Evolutionary conservation across 1,139 yeast species (phyloP), one percentile per base, ranked within the genome.

Genomic region (Eremothecium sinecaudum): DNA sequence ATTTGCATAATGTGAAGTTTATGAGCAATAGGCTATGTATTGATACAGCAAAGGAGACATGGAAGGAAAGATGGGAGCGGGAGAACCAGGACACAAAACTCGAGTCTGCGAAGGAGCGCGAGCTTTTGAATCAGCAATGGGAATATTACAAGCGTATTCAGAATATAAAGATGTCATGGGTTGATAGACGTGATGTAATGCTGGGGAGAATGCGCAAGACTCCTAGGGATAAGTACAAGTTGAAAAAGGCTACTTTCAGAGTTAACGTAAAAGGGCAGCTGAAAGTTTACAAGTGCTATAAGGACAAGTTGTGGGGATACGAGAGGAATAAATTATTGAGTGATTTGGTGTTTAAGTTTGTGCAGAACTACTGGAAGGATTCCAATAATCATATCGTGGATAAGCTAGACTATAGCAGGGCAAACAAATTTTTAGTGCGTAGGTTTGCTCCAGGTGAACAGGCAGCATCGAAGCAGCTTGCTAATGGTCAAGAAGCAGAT

Each of bases 221-320:
- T 0, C 64, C 67, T 2, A 64, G 94, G 40, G 64, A 64, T 34
- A 65, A 67, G 33, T 32, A 27, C 5, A 49, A 48, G 24, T 48
- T 68, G 33, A 68, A 71, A 32, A 67, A 65, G 38, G 71, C 78
- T 47, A 79, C 93, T 0, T 64, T 82, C 42, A 66, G 96, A 42
- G 69, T 80, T 3, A 61, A 69, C 34, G 68, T 78, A 20, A 72
- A 75, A 45, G 81, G 84, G 4, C 69, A 69, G 14, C 62, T 76
- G 34, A 75, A 75, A 50, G 64, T 65, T 5, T 59, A 77, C 39
- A 73, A 73, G 48, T 64, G 77, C 42, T 69, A 67, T 48, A 82
- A 82, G 59, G 75, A 78, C 17, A 84, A 84, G 50, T 66, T 90
- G 28, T 90, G 98, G 98, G 97, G 97, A 7, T 66, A 75, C 40